Base-by-base conservation (phyloP, 1,139 yeast genomes). In the Diutina mesorugosa region DNA sequence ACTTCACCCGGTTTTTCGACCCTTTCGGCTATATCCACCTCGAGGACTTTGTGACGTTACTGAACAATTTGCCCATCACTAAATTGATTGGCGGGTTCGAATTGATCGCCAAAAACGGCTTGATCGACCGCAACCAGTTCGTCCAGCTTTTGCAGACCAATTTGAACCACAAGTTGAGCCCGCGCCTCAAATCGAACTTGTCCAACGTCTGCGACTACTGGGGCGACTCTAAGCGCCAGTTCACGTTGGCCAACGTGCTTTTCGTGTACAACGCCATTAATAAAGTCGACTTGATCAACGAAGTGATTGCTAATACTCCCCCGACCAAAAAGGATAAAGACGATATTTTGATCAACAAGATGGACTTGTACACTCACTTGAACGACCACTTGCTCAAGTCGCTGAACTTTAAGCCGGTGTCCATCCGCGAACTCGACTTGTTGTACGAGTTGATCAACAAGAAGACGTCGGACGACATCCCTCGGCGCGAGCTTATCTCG, bases 271-370 rank as follows among this genome's bases (percentile, higher is more conserved):
- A 75, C 60, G 66, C 77, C 56, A 71, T 76, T 62, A 71, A 71
- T 61, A 76, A 76, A 61, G 68, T 77, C 56, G 81, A 77, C 63
- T 67, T 77, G 61, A 72, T 84, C 60, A 84, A 84, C 64, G 87
- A 82, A 67, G 74, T 82, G 45, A 79, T 84, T 57, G 86, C 84
- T 59, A 78, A 79, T 64, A 73, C 78, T 47, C 79, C 79, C n/a
- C 79, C 80, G 14, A 66, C 71, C 28, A 68, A 73, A 18, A 67
- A 68, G 57, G 79, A 76, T 54, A 78, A 74, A 57, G 73, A 74
- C 57, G 81, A 75, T 60, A 71, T 76, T 56, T 67, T 74, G 61
- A 76, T 77, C 62, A 74, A 74, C 63, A 74, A 74, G 60, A 61
- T 61, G 47, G 79, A 74, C 60, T 71, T 77, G 61, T 72, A 78